Percentiles rank a stretch among this genome's conserved stretches.
These are phyloP conservation scores for Hortaea werneckii DNA, from an alignment of 2,329 filamentous ascomycete genomes.

Conservation along the genomic window DNA sequence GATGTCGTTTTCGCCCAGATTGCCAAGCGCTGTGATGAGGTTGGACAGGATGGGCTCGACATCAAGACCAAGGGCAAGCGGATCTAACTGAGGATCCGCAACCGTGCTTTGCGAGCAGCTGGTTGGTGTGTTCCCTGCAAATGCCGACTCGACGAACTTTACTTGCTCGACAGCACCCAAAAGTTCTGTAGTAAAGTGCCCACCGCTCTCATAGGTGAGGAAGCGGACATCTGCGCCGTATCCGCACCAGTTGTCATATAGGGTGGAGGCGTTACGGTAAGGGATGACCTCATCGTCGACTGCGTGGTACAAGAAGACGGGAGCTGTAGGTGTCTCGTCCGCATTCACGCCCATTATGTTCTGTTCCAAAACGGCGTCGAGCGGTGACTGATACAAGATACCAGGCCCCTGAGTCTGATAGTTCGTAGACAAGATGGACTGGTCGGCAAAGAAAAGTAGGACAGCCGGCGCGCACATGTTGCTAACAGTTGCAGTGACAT, in stretches of 20 bases:
- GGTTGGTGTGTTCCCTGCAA: constrained; percentile 11
- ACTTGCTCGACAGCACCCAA: constrained; percentile 14
- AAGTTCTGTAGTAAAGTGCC: constrained; percentile 19
- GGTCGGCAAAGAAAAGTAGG: constrained; percentile 15
- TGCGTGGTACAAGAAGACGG: constrained; percentile 21
- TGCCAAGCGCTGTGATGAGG: constrained; percentile 13
- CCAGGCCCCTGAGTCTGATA: constrained; percentile 15
- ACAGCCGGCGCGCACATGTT: constrained; percentile 14
- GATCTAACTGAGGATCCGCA: constrained; percentile 11
- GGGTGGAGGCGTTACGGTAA: constrained; percentile 17
- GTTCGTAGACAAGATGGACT: constrained; percentile 7
- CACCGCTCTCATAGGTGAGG: constrained; percentile 16
- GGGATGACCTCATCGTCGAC: constrained; percentile 21
- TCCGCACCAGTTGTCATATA: constrained; percentile 17
- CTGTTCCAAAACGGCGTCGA: constrained; percentile 9
- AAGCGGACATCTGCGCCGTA: constrained; percentile 18
- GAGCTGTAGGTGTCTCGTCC: constrained; percentile 16
- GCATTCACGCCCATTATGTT: constrained; percentile 15
- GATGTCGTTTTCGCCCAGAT: constrained; percentile 11
- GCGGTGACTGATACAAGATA: constrained; percentile 14
- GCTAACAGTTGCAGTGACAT: constrained; percentile 9
- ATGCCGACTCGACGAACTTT: constrained; percentile 17
- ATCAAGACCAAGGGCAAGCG: constrained; percentile 13
- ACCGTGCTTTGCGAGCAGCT: constrained; percentile 15
- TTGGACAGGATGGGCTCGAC: constrained; percentile 18